Evolutionary conservation across 1,139 yeast genomes (phyloP).

Genomic region (Lodderomyces oxycetoniae): DNA sequence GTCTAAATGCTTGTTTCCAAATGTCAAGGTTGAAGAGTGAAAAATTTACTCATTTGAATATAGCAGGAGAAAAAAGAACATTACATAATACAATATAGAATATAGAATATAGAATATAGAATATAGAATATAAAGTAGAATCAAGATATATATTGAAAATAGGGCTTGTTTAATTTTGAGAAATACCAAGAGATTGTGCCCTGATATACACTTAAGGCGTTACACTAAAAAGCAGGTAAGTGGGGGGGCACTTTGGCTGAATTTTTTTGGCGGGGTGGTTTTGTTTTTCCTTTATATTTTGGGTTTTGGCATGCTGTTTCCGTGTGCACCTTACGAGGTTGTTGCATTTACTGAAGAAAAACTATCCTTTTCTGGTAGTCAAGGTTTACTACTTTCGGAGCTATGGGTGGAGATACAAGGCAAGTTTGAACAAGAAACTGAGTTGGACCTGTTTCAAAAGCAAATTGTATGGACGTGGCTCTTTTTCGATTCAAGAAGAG

Average conservation of each 20-base stretch:
- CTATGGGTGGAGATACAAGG: slow-evolving; percentile 27
- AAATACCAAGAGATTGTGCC: too few species aligned
- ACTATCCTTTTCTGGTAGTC: slow-evolving; percentile 35
- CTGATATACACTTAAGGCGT: too few species aligned
- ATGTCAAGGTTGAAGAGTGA: slow-evolving; percentile 3
- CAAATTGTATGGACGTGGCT: slow-evolving; percentile 41
- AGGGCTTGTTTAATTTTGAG: too few species aligned
- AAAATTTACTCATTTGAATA: background rate
- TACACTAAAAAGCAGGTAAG: too few species aligned
- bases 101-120: too few species aligned
- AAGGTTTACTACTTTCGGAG: slow-evolving; percentile 27
- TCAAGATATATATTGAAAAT: too few species aligned
- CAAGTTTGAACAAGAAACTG: slow-evolving; percentile 17
- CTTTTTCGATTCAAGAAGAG: slow-evolving; percentile 18
- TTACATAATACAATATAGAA: too few species aligned
- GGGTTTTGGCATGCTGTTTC: slow-evolving; percentile 16
- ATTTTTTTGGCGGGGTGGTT: too few species aligned
- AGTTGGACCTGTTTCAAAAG: slow-evolving; percentile 31
- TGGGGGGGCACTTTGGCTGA: too few species aligned
- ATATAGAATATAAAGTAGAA: too few species aligned
- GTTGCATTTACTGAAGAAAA: slow-evolving; percentile 26
- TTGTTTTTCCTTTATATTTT: background rate
- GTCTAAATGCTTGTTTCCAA: too few species aligned
- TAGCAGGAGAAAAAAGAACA: too few species aligned
- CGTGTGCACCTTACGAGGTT: slow-evolving; percentile 28